Evolutionary conservation across 495 filamentous ascomycete species (phyloP), one percentile per base, ranked within the genome.

Genomic region (Talaromyces wortmannii): DNA sequence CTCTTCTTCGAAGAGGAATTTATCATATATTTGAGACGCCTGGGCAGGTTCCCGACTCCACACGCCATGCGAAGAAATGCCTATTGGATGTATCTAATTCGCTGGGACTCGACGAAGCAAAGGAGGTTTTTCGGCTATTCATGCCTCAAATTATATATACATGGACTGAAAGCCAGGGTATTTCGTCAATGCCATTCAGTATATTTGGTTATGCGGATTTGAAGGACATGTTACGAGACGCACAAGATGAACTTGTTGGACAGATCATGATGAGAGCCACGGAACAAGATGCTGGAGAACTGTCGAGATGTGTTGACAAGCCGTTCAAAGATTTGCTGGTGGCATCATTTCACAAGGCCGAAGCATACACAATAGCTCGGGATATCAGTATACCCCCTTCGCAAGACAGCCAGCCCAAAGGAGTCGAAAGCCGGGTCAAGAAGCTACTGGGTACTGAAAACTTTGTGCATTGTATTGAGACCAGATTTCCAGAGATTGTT

Each of bases 1-100:
- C 88, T 6, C 77, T 92, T 52, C 74, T 92, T 47, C 87, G 89
- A 50, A 85, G 86, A 57, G 87, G 87, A 57, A 87, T 95, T 16
- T 97, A 96, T 66, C 86, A 92, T 67, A 90, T 96, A 18, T 94
- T 96, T 60, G 94, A 97, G 67, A 90, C 83, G 0, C 84, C 94
- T 1, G 90, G 85, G 6, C 80, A 79, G 43, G 78, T 92, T 2
- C 72, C 80, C 13, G 64, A 69, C 10, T 85, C 86, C 17, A 68
- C 79, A 45, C 70, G 69, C 36, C 87, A 97, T 70, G 91, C 92
- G 2, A 78, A 78, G 48, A 79, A 77, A 49, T 91, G 89, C 62
- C 68, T 95, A 45, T 58, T 57, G n/a, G 72, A 78, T 45, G 80
- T 97, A 23, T 81, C 91, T 5, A 71, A 66, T 44, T 71, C 78